Percentiles rank a stretch among this genome's conserved stretches.
Evolutionary conservation across 495 filamentous ascomycete species (phyloP).

Genomic region (Hyaloscypha hepaticicola): DNA sequence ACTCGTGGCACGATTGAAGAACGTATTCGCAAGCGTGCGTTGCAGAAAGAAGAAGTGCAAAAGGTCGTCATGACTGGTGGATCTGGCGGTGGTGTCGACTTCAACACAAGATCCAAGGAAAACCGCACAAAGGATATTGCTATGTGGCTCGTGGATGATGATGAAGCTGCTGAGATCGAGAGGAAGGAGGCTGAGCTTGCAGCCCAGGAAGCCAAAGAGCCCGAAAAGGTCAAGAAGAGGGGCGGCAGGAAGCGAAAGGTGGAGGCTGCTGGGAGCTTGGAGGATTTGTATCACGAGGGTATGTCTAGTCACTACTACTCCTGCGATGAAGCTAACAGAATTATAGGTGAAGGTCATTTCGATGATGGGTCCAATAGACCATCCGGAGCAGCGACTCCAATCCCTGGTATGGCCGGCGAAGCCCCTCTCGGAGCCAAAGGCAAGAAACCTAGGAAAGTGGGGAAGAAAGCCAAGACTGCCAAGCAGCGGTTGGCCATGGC

Average conservation of each 20-base stretch:
- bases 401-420: conserved; percentile 42
- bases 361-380: conserved; percentile 79
- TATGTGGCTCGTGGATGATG: conserved; percentile 94
- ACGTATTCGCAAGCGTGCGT: conserved; percentile 92
- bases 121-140: conserved; percentile 95
- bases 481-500: conserved; percentile 87
- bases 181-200: conserved; percentile 81
- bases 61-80: conserved; percentile 96
- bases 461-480: conserved; percentile 86
- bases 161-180: conserved; percentile 89
- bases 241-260: conserved; percentile 69
- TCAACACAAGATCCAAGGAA: conserved; percentile 85
- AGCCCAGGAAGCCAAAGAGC: conserved; percentile 51
- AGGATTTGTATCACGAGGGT: conserved; percentile 99
- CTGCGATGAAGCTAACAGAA: conserved; percentile 27
- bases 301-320: conserved; percentile 38
- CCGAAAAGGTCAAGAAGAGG: conserved; percentile 54
- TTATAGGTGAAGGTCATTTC: conserved; percentile 86
- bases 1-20: conserved; percentile 97
- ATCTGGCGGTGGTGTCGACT: conserved; percentile 80
- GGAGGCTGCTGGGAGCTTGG: conserved; percentile 66
- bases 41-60: conserved; percentile 99
- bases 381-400: conserved; percentile 80
- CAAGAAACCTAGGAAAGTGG: conserved; percentile 44
- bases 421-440: conserved; percentile 46